Evolutionary conservation across 441 rosid genomes (phyloP).

Genomic region (Syzygium malaccense): DNA sequence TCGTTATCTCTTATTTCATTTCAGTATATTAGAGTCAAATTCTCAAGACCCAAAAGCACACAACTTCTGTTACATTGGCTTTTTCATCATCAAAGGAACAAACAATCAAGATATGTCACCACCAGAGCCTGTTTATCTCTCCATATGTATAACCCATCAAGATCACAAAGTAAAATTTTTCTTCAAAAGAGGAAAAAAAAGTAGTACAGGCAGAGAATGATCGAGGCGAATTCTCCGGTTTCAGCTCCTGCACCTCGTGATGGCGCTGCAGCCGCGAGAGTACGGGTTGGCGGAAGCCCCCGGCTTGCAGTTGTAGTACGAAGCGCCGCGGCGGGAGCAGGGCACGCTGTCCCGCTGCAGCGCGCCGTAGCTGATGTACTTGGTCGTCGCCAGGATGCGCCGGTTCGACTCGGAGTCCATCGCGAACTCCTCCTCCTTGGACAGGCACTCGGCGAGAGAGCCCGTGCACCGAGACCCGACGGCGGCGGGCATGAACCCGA

Average conservation of each 20-base stretch:
- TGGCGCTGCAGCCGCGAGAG: constrained; percentile 65
- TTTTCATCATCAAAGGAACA: background rate
- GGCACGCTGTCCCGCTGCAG: constrained; percentile 66
- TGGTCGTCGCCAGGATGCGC: constrained; percentile 55
- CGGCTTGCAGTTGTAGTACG: constrained; percentile 74
- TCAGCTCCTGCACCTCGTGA: constrained; percentile 63
- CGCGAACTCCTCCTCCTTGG: constrained; percentile 13
- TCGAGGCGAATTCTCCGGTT: background rate
- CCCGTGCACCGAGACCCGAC: background rate
- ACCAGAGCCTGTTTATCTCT: too few species aligned
- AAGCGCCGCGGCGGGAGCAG: constrained; percentile 79
- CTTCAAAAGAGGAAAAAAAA: background rate
- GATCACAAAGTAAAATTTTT: background rate
- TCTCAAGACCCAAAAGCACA: background rate
- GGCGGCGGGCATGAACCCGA: background rate
- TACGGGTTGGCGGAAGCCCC: constrained; percentile 78
- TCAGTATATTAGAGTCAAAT: background rate
- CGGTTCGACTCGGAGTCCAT: constrained; percentile 63
- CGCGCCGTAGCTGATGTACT: constrained; percentile 79
- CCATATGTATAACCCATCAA: background rate
- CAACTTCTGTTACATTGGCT: background rate
- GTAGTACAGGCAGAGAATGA: background rate
- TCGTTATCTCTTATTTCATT: background rate
- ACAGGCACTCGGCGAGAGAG: background rate
- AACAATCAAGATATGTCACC: background rate